Base-by-base conservation (phyloP, 2,329 filamentous ascomycete species). In the Rhinocladiella similis region DNA sequence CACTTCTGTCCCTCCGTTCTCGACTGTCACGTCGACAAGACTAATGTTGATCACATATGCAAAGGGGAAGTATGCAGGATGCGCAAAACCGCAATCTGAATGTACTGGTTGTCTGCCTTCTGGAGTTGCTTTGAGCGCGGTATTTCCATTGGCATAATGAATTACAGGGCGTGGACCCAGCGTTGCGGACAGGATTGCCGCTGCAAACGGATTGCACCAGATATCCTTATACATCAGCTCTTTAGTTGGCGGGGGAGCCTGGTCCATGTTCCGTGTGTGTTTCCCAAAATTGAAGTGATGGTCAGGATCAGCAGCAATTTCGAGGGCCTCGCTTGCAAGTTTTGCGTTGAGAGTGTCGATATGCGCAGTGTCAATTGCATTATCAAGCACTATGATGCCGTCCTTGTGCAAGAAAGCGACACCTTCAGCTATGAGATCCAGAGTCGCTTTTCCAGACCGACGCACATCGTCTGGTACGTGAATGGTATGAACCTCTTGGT, bases 1-100 rank as follows among this genome's bases (percentile, higher is more conserved):
- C 14, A 81, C 65, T 63, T 81, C 79, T 0, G 78, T 82, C 1
- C 73, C 71, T 14, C 79, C 79, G 50, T 80, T 80, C 13, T 73
- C 66, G 1, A 74, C 69, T 3, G 70, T 70, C 42, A 75, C 75
- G 25, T 76, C 73, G 6, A 80, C 70, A 5, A 81, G 70, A 47
- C 74, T 75, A 41, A 77, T 71, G 60, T 81, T 81, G 46, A 79
- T 66, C 16, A 76, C 77, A 29, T 76, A 71, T 0, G 73, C 77
- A 53, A 79, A 81, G 1, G 77, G 76, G 47, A 81, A 77, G 19
- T 74, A 70, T 2, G 60, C 60, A 0, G 77, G 75, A 54, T 83
- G 79, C 22, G 76, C 75, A 66, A 82, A 76, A 47, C 71, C 65
- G 12, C 75, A 64, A 56, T 78, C 75, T 3, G 71, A 70, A 62